Conservation (phyloP, 208 protist species). For the Phytomonas serpens region DNA sequence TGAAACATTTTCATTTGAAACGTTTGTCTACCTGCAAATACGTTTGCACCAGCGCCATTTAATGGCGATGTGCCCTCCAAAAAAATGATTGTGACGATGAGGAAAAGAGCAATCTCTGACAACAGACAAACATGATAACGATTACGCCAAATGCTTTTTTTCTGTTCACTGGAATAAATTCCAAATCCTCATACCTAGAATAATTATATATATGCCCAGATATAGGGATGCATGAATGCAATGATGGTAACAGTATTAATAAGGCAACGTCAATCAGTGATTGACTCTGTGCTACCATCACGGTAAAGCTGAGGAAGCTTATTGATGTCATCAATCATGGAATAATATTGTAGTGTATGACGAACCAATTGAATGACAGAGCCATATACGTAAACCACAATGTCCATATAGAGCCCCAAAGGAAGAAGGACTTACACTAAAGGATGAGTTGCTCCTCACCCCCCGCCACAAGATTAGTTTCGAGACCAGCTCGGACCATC, state of each 20-base stretch:
- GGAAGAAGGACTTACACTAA: not conserved
- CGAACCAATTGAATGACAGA: conserved; percentile 7
- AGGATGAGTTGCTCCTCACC: not conserved
- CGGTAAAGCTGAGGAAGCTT: not conserved
- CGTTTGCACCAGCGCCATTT: not conserved
- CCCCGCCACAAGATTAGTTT: not conserved
- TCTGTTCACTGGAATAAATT: not conserved
- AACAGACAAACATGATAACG: not conserved
- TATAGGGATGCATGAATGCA: not conserved
- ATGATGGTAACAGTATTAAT: not conserved
- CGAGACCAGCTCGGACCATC: not conserved
- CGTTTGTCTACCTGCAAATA: not conserved
- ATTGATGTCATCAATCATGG: not conserved
- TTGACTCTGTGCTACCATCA: not conserved
- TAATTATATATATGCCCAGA: not conserved
- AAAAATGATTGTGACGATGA: not conserved
- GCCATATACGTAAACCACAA: conserved; percentile 5
- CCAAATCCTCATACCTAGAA: not conserved
- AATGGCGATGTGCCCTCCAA: not conserved
- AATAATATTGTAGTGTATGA: conserved; percentile 8
- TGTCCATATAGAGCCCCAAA: not conserved
- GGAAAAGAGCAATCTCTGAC: not conserved
- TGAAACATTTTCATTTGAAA: not conserved
- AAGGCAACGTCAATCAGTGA: not conserved
- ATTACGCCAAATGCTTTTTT: not conserved